These are phyloP conservation scores for Cyclotella sp. DNA, from an alignment of 108 stramenopile species.

Conservation along the genomic window DNA sequence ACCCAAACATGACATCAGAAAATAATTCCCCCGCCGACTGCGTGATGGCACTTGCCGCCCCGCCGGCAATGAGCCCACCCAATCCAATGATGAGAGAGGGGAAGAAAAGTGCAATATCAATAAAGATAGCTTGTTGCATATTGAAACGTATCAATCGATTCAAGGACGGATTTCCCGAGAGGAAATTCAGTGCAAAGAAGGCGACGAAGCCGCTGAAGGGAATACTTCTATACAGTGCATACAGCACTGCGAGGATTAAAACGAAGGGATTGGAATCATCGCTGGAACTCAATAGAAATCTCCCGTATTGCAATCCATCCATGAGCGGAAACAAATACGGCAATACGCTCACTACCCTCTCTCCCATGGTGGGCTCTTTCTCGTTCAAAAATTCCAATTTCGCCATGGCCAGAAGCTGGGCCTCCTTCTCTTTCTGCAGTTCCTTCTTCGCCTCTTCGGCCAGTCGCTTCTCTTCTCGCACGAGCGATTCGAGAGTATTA, in stretches of 20 bases:
- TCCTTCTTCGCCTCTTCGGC: constrained; percentile 55
- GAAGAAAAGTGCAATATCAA: constrained; percentile 92
- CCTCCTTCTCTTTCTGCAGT: constrained; percentile 32
- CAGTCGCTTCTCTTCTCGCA: constrained; percentile 77
- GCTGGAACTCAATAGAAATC: constrained; percentile 69
- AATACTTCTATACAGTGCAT: constrained; percentile 67
- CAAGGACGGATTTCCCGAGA: constrained; percentile 75
- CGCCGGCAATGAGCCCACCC: constrained; percentile 38
- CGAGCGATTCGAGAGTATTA: constrained; percentile 71
- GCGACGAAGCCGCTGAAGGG: constrained; percentile 85
- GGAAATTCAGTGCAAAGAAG: constrained; percentile 76
- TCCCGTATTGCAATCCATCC: constrained; percentile 86
- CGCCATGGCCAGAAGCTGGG: constrained; percentile 61
- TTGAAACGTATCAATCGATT: constrained; percentile 85
- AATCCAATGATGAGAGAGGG: constrained; percentile 73
- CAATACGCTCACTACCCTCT: constrained; percentile 71
- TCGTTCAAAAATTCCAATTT: constrained; percentile 79
- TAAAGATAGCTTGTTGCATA: constrained; percentile 91
- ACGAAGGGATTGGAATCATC: constrained; percentile 78
- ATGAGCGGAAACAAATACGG: constrained; percentile 88
- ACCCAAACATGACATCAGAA: constrained; percentile 75
- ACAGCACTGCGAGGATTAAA: constrained; percentile 63
- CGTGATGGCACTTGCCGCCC: constrained; percentile 38
- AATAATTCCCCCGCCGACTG: constrained; percentile 54
- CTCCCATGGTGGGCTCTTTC: constrained; percentile 64